A percentile compares a stretch with the other conserved stretches of the same genome.
Evolutionary conservation across 2,329 filamentous ascomycete species (phyloP).

Genomic region (Pseudogymnoascus sp.): DNA sequence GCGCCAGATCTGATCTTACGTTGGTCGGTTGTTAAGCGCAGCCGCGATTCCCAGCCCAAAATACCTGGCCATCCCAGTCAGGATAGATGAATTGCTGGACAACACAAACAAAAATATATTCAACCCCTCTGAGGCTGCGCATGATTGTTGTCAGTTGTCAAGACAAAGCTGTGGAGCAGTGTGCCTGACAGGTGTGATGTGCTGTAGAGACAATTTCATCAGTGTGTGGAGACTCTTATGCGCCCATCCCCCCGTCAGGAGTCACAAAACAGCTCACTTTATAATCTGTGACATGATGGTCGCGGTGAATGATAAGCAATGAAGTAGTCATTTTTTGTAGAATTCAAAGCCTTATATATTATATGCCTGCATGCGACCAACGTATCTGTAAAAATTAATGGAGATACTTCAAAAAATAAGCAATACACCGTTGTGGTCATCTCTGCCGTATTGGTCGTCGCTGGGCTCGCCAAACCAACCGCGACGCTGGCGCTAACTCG

Average conservation of each 20-base stretch:
- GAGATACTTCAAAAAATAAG: not conserved
- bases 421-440: not conserved
- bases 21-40: slow-evolving; percentile 6
- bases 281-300: not conserved
- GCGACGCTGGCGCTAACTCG: slow-evolving; percentile 9
- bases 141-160: not conserved
- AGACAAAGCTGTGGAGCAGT: slow-evolving; percentile 2
- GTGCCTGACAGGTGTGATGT: slow-evolving; percentile 2
- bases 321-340: not conserved
- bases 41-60: slow-evolving; percentile 5
- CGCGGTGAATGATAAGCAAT: slow-evolving; percentile 2
- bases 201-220: slow-evolving; percentile 1
- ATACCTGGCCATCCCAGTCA: not conserved
- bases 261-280: not conserved
- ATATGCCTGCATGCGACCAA: not conserved
- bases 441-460: not conserved
- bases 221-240: not conserved
- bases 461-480: slow-evolving; percentile 7
- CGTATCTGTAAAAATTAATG: not conserved
- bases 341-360: not conserved
- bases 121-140: not conserved
- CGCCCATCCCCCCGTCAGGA: not conserved
- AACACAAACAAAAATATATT: not conserved
- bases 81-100: not conserved
- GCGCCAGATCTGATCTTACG: not conserved